Evolutionary conservation across 1,284 basidiomycete genomes (phyloP).

Genomic region (Trichosporon ovoides): DNA sequence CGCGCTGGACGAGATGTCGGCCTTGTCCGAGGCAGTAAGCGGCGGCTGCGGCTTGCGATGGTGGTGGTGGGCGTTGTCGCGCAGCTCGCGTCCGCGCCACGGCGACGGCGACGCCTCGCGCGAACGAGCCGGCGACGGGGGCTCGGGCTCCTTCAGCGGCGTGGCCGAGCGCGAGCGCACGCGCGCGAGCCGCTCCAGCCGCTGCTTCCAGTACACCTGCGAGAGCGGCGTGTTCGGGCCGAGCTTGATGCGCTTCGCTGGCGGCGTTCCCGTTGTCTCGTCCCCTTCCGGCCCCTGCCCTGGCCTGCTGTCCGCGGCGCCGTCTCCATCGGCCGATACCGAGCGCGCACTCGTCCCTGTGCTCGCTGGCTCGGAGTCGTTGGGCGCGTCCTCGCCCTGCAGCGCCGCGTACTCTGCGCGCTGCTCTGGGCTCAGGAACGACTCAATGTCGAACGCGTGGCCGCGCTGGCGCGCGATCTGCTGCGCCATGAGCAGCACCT

Average conservation of each 20-base stretch:
- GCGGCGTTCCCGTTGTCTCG: neutral
- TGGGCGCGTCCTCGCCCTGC: neutral
- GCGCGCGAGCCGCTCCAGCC: constrained; percentile 7
- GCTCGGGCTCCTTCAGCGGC: neutral
- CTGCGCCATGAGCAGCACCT: constrained; percentile 35
- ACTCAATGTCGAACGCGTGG: constrained; percentile 35
- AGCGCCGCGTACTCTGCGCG: constrained; percentile 24
- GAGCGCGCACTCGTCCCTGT: neutral
- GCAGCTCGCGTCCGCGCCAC: neutral
- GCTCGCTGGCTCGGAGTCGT: neutral
- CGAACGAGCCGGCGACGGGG: neutral
- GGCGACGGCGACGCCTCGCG: neutral
- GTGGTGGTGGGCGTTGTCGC: constrained; percentile 1
- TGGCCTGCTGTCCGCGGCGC: neutral
- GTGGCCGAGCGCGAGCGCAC: neutral
- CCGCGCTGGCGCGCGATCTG: constrained; percentile 29
- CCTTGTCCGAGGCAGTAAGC: constrained; percentile 5
- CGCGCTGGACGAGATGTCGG: constrained; percentile 13
- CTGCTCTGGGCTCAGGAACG: constrained; percentile 28
- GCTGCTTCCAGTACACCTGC: constrained; percentile 18
- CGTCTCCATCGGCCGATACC: neutral
- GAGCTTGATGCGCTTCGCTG: neutral
- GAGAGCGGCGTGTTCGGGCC: constrained; percentile 10
- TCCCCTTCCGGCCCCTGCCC: neutral
- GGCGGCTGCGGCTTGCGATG: constrained; percentile 3